A percentile compares a stretch with the other conserved stretches of the same genome.
phyloP scores from a whole-genome alignment of 805 yeast genomes.

The Diddensiella caesifluorescens region DNA sequence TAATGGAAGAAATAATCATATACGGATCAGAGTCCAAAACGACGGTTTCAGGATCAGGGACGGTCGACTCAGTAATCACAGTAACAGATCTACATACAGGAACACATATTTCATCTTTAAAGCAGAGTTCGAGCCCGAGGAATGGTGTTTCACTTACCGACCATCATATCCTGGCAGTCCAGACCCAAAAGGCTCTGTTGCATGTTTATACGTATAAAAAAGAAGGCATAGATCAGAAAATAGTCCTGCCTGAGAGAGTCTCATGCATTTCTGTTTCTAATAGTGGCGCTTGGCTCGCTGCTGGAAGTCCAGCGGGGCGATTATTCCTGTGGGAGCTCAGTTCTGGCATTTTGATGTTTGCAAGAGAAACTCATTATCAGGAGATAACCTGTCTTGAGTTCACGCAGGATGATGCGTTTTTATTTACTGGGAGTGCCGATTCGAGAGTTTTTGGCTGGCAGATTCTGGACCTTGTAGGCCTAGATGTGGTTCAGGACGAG shows the following conservation, averaged over 20 bases:
- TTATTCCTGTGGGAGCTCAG: constrained; percentile 79
- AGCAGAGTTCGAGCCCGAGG: constrained; percentile 45
- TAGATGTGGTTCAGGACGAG: constrained; percentile 33
- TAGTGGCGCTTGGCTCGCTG: constrained; percentile 47
- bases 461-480: constrained; percentile 50
- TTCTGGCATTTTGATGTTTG: constrained; percentile 69
- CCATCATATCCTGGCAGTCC: constrained; percentile 57
- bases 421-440: constrained; percentile 77
- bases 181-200: constrained; percentile 65
- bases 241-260: constrained; percentile 80
- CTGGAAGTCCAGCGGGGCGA: constrained; percentile 70
- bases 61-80: constrained; percentile 10
- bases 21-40: constrained; percentile 5
- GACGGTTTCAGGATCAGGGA: neutral
- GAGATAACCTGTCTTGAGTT: constrained; percentile 55
- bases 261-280: constrained; percentile 47
- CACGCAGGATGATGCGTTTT: constrained; percentile 55
- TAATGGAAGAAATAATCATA: constrained; percentile 10
- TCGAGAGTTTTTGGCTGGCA: constrained; percentile 75
- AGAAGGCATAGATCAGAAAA: constrained; percentile 63
- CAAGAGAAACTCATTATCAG: constrained; percentile 82
- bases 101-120: constrained; percentile 39
- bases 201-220: constrained; percentile 68
- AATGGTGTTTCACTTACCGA: constrained; percentile 47
- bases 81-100: constrained; percentile 37